Conservation (phyloP, 2,329 filamentous ascomycete species). For the Penicillium psychrosexuale region DNA sequence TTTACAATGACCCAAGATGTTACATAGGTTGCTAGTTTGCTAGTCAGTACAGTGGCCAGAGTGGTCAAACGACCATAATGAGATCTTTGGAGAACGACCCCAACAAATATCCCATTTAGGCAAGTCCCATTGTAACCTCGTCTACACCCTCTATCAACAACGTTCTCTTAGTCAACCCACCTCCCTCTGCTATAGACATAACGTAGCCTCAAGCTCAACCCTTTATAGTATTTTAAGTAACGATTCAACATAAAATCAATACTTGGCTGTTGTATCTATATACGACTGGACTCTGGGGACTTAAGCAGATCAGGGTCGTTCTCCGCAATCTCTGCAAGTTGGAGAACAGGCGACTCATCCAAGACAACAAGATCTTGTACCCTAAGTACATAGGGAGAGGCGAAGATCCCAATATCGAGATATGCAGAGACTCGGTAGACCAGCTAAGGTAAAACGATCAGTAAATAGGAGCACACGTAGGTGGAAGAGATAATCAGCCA, state of each 20-base stretch:
- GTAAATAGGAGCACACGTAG: too few species aligned
- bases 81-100: conserved; percentile 8
- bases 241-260: background rate
- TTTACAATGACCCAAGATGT: conserved; percentile 9
- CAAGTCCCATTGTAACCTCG: background rate
- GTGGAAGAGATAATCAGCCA: too few species aligned
- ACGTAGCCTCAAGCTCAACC: background rate
- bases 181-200: background rate
- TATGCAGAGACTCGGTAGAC: too few species aligned
- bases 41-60: conserved; percentile 8
- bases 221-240: background rate
- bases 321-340: too few species aligned
- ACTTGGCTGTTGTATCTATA: background rate
- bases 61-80: conserved; percentile 6
- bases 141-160: background rate
- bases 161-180: background rate
- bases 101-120: background rate
- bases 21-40: conserved; percentile 12
- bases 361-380: too few species aligned
- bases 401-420: too few species aligned
- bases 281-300: too few species aligned
- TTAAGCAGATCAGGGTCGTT: too few species aligned
- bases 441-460: too few species aligned
- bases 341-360: too few species aligned
- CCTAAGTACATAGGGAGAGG: too few species aligned